Evolutionary conservation across 306 rosid species (phyloP).

Genomic region (Vigna mungo): DNA sequence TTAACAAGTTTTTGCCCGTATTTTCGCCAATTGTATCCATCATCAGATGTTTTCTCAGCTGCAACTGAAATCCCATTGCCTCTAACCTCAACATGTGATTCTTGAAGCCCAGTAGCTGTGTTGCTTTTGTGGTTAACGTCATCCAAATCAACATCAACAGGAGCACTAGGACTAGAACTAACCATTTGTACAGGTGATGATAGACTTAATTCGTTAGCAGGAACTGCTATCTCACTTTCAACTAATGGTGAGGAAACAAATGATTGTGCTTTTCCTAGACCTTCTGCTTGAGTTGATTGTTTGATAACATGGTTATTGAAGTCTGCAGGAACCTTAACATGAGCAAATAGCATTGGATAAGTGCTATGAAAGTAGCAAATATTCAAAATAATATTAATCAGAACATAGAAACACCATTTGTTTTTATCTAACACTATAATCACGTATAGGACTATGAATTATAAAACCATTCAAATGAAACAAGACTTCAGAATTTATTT

Average conservation of each 20-base stretch:
- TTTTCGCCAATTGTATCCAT: slow-evolving; percentile 98
- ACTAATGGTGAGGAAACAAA: slow-evolving; percentile 59
- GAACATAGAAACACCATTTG: slow-evolving; percentile 29
- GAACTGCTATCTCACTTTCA: slow-evolving; percentile 65
- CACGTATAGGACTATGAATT: background rate
- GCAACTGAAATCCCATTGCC: slow-evolving; percentile 62
- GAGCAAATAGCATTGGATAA: slow-evolving; percentile 58
- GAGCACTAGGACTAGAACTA: slow-evolving; percentile 60
- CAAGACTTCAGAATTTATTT: slow-evolving; percentile 16
- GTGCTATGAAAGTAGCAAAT: slow-evolving; percentile 36
- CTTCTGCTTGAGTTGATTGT: slow-evolving; percentile 64
- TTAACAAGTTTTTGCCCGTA: slow-evolving; percentile 97
- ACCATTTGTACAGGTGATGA: slow-evolving; percentile 62
- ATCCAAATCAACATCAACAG: slow-evolving; percentile 64
- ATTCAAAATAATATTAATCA: slow-evolving; percentile 27
- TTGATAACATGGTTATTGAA: slow-evolving; percentile 58
- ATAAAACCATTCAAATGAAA: slow-evolving; percentile 23
- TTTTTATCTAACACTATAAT: slow-evolving; percentile 10
- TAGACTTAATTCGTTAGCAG: slow-evolving; percentile 66
- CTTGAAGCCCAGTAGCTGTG: slow-evolving; percentile 58
- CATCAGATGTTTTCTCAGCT: slow-evolving; percentile 71
- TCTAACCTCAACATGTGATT: slow-evolving; percentile 64
- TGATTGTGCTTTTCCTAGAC: slow-evolving; percentile 59
- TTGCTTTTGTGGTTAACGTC: slow-evolving; percentile 65
- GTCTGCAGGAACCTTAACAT: slow-evolving; percentile 81